Conservation (phyloP, 2,329 filamentous ascomycete genomes). For the Pseudogymnoascus pannorum region DNA sequence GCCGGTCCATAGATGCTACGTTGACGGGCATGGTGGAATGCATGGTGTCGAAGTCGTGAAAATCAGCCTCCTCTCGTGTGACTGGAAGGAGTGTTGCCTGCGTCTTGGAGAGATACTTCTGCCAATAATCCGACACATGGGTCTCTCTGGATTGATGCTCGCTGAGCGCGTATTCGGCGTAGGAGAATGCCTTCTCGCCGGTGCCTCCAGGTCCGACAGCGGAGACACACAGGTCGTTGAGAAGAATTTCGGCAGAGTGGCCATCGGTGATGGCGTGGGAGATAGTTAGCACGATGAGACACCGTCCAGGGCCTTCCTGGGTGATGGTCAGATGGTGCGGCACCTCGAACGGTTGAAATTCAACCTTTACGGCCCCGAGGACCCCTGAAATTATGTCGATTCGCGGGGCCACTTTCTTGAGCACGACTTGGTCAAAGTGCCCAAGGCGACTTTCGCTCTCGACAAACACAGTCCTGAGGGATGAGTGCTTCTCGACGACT, state of each 20-base stretch:
- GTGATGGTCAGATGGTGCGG: background rate
- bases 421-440: conserved; percentile 23
- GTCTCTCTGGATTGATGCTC: background rate
- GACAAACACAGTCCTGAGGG: conserved; percentile 26
- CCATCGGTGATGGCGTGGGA: background rate
- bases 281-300: background rate
- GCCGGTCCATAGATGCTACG: background rate
- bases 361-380: background rate
- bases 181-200: background rate
- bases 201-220: background rate
- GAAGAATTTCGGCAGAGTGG: background rate
- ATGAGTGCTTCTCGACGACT: conserved; percentile 22
- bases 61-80: background rate
- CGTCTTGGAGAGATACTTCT: background rate
- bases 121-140: background rate
- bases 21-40: background rate
- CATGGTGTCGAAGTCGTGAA: background rate
- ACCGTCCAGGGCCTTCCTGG: background rate
- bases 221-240: background rate
- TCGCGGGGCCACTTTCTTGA: conserved; percentile 9
- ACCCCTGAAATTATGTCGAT: background rate
- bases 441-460: conserved; percentile 16
- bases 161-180: background rate
- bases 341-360: background rate
- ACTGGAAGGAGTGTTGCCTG: background rate